Evolutionary conservation across 257 asterid species (phyloP), one percentile per base, ranked within the genome.

Genomic region (Leptodermis oblonga): DNA sequence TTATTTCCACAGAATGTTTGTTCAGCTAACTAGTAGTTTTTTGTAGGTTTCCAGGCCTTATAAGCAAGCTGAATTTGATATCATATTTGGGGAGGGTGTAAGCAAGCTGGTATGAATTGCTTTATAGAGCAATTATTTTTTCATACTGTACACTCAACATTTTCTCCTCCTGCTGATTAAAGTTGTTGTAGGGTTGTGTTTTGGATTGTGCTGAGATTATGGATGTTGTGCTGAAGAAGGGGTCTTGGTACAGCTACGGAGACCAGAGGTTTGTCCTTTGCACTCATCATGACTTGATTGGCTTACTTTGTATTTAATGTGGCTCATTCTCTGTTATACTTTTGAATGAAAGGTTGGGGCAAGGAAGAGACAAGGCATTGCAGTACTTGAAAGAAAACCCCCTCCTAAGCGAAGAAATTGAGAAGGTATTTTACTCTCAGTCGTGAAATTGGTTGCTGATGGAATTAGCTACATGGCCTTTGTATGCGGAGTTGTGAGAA

Each of bases 51-150:
- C 98, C 25, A 89, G 99, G 85, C 99, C 99, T 13, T 94, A 91
- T 83, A 94, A 87, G 82, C 98, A 94, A 86, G 99, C 98, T 67
- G 99, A 94, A 74, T 89, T 94, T 81, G 99, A 94, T 82, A 92
- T 91, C 45, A 86, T 89, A 74, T 94, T 91, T 73, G 97, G 99
- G 69, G 99, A 94, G 83, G 99, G 97, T 76, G 92, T 91, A 74
- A 84, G 96, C 95, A 89, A 85, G 83, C 88, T 94, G 92, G 98
- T 92, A 36, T 17, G 90, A 81, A 28, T 70, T 37, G 28, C 67
- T 64, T 20, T 45, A 56, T 55, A 60, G 39, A 70, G 42, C 33
- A 58, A 42, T 51, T 71, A 52, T 22, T 55, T 62, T 52, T 34
- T 70, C 43, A 3, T n/a, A 63, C 34, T n/a, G 18, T 79, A 66